Evolutionary conservation across 1,284 basidiomycete species (phyloP), one percentile per base, ranked within the genome.

Genomic region (Marasmius tenuissimus): DNA sequence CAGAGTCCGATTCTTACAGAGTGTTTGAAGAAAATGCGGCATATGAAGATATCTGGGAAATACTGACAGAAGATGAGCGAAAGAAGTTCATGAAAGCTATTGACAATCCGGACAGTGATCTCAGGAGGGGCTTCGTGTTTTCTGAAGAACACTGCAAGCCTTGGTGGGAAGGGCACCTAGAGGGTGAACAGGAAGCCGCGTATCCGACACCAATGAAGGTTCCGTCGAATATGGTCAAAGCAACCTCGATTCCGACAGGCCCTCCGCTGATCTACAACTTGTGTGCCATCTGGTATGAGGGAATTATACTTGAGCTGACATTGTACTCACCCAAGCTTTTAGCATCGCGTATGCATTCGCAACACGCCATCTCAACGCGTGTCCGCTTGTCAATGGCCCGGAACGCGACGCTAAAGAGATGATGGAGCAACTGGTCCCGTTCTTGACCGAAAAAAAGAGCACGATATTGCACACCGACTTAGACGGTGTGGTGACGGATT

Each of bases 281-380:
- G 37, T 82, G 79, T 48, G 83, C 85, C 2, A 72, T 91, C n/a
- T 79, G 83, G 91, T 92, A 70, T 60, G 89, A 4, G 34, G 11
- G 12, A 57, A 59, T 20, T 34, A 8, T 57, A 53, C 35, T 39
- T 37, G 16, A 20, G 3, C n/a, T 27, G 11, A 20, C 57, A 40
- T 50, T 39, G 14, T n/a, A 40, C 5, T 56, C 50, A 33, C 49
- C 16, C 37, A 34, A 35, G 8, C 38, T 42, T 53, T 35, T 59
- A 92, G 90, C 60, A 76, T 91, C 54, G 81, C 85, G 12, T 93
- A 93, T 68, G 77, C 84, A 2, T 91, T 86, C 67, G 74, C 78
- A 16, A 85, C 85, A 33, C 85, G 91, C 8, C 80, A 81, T 66
- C 73, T 92, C 39, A 81, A 81, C 8, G 71, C 78, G 8, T 89